Evolutionary conservation across 2,329 filamentous ascomycete species (phyloP), one percentile per base, ranked within the genome.

Genomic region (Fusarium citri): DNA sequence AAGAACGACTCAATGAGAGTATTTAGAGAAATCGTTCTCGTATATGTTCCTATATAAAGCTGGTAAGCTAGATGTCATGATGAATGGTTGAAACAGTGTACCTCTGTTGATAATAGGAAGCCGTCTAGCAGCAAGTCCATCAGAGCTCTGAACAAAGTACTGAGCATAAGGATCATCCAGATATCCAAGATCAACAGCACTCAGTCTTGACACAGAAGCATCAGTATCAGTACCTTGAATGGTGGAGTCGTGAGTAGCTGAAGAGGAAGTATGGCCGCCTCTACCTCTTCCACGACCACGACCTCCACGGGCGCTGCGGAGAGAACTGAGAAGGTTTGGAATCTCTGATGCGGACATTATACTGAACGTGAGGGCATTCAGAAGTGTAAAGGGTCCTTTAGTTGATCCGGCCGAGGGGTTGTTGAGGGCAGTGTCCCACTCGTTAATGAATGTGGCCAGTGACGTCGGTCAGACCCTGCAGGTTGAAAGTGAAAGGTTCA

Each of bases 41-140:
- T 91, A 76, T 98, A 98, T n/a, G 95, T 98, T 55, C 94, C 94
- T 95, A 31, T n/a, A 71, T 18, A 63, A 34, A 11, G n/a, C 31
- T 23, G 14, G 34, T 56, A 6, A 20, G 31, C 34, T 47, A 42
- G n/a, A 43, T 25, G 41, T 22, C 61, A 53, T 55, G 40, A 55
- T 41, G 12, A 15, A 46, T 30, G 14, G 43, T 46, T 41, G 15
- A 40, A 46, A 25, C 25, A 58, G 72, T 83, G 71, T 80, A 94
- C 95, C 95, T 88, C 95, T 86, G 77, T 99, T 98, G 76, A 99
- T 97, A 67, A 99, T 93, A 54, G 96, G 96, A 68, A 97, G 86
- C 61, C 95, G 86, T 69, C 92, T 87, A 15, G 88, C 83, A 3
- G 84, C 75, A 18, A 84, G 81, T 64, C 83, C 85, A 47, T 80